Evolutionary conservation across 768 basidiomycete species (phyloP).

Genomic region (Tephrocybe sp.): DNA sequence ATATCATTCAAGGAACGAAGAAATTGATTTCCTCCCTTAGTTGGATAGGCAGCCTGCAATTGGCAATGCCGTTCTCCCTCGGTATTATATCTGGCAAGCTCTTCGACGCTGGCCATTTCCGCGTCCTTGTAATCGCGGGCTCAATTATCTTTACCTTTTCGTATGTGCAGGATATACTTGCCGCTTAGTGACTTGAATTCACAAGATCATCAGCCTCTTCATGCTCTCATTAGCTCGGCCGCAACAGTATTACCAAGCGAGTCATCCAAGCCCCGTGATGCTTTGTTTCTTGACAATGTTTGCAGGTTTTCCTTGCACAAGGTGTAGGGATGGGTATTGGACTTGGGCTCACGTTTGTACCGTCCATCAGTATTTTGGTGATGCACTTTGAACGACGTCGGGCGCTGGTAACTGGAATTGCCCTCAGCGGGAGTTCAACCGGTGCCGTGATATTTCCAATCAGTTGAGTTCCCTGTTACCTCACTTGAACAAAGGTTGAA

Average conservation of each 20-base stretch:
- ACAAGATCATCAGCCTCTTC: conserved; percentile 25
- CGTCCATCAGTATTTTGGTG: conserved; percentile 38
- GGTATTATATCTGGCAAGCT: conserved; percentile 21
- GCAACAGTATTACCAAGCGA: conserved; percentile 32
- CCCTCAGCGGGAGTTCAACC: conserved; percentile 32
- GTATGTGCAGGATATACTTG: conserved; percentile 1
- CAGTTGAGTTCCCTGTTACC: conserved; percentile 15
- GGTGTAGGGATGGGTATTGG: conserved; percentile 35
- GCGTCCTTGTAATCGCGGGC: conserved; percentile 13
- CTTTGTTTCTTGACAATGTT: neutral
- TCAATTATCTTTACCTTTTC: conserved; percentile 19
- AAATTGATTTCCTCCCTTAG: neutral
- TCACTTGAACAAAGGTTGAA: neutral
- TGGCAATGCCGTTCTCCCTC: conserved; percentile 21
- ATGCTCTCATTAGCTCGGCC: conserved; percentile 39
- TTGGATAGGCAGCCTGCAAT: conserved; percentile 24
- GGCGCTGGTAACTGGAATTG: conserved; percentile 44
- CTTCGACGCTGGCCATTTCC: conserved; percentile 21
- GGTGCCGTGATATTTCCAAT: conserved; percentile 36
- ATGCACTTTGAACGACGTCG: conserved; percentile 43
- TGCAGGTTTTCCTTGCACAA: conserved; percentile 23
- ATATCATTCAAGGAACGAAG: neutral
- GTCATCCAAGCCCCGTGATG: neutral
- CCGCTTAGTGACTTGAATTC: neutral
- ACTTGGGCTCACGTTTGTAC: conserved; percentile 37